These are phyloP conservation scores for Kluyveromyces wickerhamii DNA, from an alignment of 805 yeast species.

Conservation along the genomic window DNA sequence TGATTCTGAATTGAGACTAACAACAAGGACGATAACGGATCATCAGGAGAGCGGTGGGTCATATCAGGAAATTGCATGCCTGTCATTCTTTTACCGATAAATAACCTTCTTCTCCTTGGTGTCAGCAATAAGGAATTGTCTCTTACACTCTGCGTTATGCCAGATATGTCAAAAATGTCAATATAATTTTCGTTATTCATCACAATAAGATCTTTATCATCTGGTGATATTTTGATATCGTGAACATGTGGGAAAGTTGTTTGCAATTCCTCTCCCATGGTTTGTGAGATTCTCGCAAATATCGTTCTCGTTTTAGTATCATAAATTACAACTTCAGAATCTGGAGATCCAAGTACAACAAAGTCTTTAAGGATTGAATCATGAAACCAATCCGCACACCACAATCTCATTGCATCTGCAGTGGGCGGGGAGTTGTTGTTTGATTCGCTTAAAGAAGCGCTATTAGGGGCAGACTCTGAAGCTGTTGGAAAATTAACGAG, in stretches of 20 bases:
- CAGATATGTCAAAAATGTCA: conserved; percentile 47
- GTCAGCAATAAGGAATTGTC: conserved; percentile 14
- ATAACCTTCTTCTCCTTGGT: conserved; percentile 37
- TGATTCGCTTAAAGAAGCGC: conserved; percentile 7
- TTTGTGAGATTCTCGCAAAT: conserved; percentile 24
- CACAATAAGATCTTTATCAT: conserved; percentile 53
- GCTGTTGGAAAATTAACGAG: background rate
- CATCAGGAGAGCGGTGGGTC: conserved; percentile 4
- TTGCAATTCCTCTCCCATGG: conserved; percentile 17
- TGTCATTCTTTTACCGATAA: conserved; percentile 52
- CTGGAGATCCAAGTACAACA: conserved; percentile 72
- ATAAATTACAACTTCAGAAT: conserved; percentile 49
- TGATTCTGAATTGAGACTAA: conserved; percentile 64
- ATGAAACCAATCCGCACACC: conserved; percentile 68
- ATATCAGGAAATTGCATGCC: conserved; percentile 48
- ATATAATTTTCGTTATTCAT: conserved; percentile 57
- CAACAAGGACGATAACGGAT: conserved; percentile 27
- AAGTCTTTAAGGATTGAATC: conserved; percentile 32
- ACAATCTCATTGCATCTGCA: conserved; percentile 25
- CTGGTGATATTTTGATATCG: conserved; percentile 59
- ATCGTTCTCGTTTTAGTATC: conserved; percentile 25
- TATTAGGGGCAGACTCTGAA: conserved; percentile 23
- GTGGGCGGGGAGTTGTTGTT: conserved; percentile 14
- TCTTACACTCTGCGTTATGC: conserved; percentile 6
- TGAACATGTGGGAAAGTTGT: conserved; percentile 45